Base-by-base conservation (phyloP, 495 filamentous ascomycete species). In the Trichocladium antarcticum region DNA sequence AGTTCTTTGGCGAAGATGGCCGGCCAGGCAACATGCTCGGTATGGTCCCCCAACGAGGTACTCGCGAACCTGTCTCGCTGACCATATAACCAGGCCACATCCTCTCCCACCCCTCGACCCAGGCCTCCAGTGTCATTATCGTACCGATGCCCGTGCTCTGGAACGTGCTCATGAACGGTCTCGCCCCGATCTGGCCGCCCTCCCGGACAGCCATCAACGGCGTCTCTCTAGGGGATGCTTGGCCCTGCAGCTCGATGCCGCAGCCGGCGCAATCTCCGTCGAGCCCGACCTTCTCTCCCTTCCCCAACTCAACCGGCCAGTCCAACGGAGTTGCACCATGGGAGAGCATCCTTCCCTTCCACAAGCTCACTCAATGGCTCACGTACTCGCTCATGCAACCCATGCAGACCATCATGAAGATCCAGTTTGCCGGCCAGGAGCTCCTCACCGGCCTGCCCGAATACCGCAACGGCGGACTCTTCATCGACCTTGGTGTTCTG, bases 11-110 rank as follows among this genome's bases (percentile, higher is more conserved):
- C 11, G 78, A 79, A 1, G 81, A 88, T 59, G 85, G 80, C 37
- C 71, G 92, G 49, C 92, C 92, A 19, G 92, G 93, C 51, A 92
- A 94, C 59, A 90, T 98, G 83, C 79, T 98, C 37, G 89, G 89
- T 94, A 76, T 11, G 11, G 0, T 10, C 12, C 17, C 14, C 24
- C 20, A 16, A 21, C 24, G 24, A 27, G 8, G 3, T 8, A 4
- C 4, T 4, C 4, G 24, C 24, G 24, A 27, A n/a, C 24, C 4
- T 8, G 12, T 17, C 19, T 8, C 38, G 35, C 47, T 57, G 38
- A 62, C 49, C 19, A 16, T 16, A 35, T 20, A 6, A 1, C 27
- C 49, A 94, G 92, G 96, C 64, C 89, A 94, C 63, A 80, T 98
- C 42, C 76, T 98, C n/a, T 80, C 82, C 19, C 93, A 98, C 58